Conservation (phyloP, 78 protist species). For the Protostelium mycophagum region DNA sequence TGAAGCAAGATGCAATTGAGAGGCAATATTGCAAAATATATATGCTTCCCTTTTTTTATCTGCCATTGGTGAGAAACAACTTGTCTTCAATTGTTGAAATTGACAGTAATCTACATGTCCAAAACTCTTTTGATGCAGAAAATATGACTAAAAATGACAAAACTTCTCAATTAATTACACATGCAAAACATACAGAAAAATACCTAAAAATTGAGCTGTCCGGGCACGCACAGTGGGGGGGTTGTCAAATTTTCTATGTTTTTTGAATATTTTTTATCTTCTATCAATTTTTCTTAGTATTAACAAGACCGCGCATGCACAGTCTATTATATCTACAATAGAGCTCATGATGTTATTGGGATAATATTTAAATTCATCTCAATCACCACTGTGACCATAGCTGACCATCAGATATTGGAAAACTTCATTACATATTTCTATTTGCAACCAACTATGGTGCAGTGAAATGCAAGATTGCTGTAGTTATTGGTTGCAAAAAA, state of each 20-base stretch:
- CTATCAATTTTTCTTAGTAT: background rate
- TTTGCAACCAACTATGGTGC: background rate
- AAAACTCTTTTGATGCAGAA: background rate
- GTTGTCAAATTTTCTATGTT: background rate
- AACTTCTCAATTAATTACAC: background rate
- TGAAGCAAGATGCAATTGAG: conserved; percentile 1
- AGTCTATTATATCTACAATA: background rate
- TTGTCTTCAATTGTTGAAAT: background rate
- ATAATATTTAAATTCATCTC: background rate
- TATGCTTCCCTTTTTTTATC: background rate
- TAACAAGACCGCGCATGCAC: background rate
- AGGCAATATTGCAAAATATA: background rate
- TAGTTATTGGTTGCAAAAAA: background rate
- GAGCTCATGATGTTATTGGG: background rate
- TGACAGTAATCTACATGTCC: background rate
- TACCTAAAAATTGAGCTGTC: background rate
- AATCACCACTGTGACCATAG: conserved; percentile 1
- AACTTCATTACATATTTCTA: background rate
- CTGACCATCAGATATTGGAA: background rate
- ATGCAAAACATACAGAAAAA: background rate
- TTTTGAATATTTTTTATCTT: too few species aligned
- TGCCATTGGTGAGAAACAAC: background rate
- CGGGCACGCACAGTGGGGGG: background rate
- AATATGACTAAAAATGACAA: background rate
- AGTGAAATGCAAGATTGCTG: conserved; percentile 1